Base-by-base conservation (phyloP, 257 asterid genomes). In the Gynochthodes officinalis region DNA sequence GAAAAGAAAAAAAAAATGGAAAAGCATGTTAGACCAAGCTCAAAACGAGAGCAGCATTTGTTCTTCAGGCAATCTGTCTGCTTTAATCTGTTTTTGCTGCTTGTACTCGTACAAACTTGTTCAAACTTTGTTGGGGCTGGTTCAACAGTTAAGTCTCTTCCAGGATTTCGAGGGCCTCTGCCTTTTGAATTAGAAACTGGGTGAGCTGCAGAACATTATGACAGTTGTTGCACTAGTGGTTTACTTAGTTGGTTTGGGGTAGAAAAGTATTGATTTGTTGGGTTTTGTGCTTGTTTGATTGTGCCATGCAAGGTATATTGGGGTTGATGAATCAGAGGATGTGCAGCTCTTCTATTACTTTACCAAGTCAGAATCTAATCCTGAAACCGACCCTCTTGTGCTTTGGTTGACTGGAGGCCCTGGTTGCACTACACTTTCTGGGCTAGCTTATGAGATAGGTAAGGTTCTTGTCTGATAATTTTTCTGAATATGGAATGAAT, bases 181-280 rank as follows among this genome's bases (percentile, higher is more conserved):
- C 79, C 79, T 27, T 68, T 75, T 49, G 44, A 75, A 25, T 75
- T 75, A 5, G 78, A 73, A 67, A 78, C 82, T 1, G 82, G 81
- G 81, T 77, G 58, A 27, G 70, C 23, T 8, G 42, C 57, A 21
- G n/a, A 9, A 14, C 9, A 28, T 32, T 62, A 23, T 3, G 18
- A 15, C 43, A 60, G 25, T 30, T 6, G 19, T 59, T 27, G n/a
- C n/a, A 59, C 1, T 59, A 0, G 12, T 59, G 42, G 5, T 59
- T 23, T 16, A 7, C 42, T 37, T 2, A 30, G 28, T 32, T 6
- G 30, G 13, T 27, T n/a, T 39, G 19, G 5, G 16, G 8, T 27
- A 5, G 7, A 4, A 10, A 39, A 39, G 2, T 11, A 3, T 63
- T 35, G 30, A 39, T 9, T 13, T 10, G 7, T 0, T 28, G 35